Evolutionary conservation across 192 early-diverging fungal species (phyloP), one percentile per base, ranked within the genome.

Genomic region (Rhizoclosmatium globosum): DNA sequence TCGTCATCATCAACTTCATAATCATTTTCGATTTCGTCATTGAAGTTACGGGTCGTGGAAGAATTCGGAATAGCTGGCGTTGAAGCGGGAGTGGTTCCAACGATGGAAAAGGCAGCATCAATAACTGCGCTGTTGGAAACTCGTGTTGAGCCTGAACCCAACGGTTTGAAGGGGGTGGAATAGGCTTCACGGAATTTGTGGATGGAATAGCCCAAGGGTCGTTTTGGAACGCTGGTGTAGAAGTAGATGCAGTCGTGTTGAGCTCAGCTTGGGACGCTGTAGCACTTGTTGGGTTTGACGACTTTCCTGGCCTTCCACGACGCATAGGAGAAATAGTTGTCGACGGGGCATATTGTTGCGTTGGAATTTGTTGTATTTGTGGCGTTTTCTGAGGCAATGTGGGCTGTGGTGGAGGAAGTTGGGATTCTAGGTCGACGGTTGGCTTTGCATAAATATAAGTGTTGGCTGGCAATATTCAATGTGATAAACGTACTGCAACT

Each of bases 301-400:
- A 17, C 1, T 42, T 58, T 21, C 17, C 17, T 45, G 96, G 96
- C 4, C 97, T 88, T 46, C 97, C 97, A 47, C 97, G 90, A 2
- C 97, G 90, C 97, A 98, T 98, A 0, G 95, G 95, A 46, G 87
- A 86, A 71, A 94, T 89, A 31, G 81, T 71, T 70, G 83, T 57
- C 17, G 64, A 46, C 69, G 60, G 76, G 48, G 73, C 42, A 46
- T 82, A 53, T 53, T 53, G 50, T 53, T 53, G 50, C 6, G 50
- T 13, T 53, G 6, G 50, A 53, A 13, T 77, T 15, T 50, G 69
- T 9, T 38, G 64, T 50, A 31, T 31, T 4, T 56, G 64, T 79
- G 2, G 68, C n/a, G 43, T 56, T 31, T 72, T 1, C 11, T 62
- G 60, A 31, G 64, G 68, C 31, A 31, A 0, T 72, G 47, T 3